phyloP scores from a whole-genome alignment of 768 basidiomycete genomes.

The Strobilomyces echinocephalus region DNA sequence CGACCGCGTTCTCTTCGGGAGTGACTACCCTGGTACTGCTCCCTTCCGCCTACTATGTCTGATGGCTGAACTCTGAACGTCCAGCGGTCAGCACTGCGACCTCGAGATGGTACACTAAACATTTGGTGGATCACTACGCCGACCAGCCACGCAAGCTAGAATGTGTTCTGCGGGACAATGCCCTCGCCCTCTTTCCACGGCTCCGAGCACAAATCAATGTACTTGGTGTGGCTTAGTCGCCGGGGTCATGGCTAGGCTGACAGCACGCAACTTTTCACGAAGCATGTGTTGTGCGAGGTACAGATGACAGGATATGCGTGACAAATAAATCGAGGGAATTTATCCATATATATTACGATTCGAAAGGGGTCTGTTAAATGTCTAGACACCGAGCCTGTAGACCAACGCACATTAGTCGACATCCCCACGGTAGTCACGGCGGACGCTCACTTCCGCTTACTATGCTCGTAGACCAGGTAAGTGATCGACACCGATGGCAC shows the following conservation, averaged over 20 bases:
- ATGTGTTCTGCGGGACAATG: conserved; percentile 46
- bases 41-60: background rate
- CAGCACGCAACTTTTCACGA: conserved; percentile 8
- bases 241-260: background rate
- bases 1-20: conserved; percentile 62
- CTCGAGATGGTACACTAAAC: conserved; percentile 57
- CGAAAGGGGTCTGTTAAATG: conserved; percentile 6
- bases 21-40: conserved; percentile 67
- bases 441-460: conserved; percentile 63
- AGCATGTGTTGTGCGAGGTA: conserved; percentile 25
- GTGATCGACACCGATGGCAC: conserved; percentile 96
- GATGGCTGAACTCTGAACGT: background rate
- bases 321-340: conserved; percentile 23
- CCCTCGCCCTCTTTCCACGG: conserved; percentile 48
- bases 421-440: background rate
- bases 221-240: background rate
- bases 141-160: conserved; percentile 37
- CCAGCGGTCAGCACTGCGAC: conserved; percentile 56
- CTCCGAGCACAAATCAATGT: conserved; percentile 7
- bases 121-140: conserved; percentile 47
- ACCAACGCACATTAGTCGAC: conserved; percentile 2
- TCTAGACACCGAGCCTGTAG: conserved; percentile 59
- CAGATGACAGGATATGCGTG: conserved; percentile 23
- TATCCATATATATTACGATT: conserved; percentile 22
- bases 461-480: conserved; percentile 90